A percentile compares a stretch with the other conserved stretches of the same genome.
These are phyloP conservation scores for Chloridella minuta DNA, from an alignment of 352 stramenopile species.

Conservation along the genomic window DNA sequence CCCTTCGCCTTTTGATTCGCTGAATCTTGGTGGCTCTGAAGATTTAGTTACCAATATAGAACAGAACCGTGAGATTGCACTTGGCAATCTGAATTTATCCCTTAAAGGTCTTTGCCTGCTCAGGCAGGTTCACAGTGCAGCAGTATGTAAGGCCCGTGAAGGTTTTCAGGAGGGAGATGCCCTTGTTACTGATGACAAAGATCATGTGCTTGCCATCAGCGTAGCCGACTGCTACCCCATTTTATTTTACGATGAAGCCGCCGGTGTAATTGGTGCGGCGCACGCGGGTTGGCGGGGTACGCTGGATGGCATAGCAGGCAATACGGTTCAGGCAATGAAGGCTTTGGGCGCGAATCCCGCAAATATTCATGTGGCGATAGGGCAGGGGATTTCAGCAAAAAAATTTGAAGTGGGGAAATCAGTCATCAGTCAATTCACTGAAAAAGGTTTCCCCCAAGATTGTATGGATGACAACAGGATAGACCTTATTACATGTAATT, in stretches of 20 bases:
- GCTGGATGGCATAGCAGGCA: background rate
- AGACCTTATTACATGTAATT: background rate
- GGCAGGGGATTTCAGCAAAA: background rate
- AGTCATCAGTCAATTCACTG: background rate
- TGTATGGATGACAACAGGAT: background rate
- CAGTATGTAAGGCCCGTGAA: background rate
- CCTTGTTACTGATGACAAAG: background rate
- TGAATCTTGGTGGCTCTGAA: background rate
- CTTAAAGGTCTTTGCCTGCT: background rate
- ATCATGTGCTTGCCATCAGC: background rate
- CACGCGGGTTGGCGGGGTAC: background rate
- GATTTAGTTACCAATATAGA: background rate
- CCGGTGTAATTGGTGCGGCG: background rate
- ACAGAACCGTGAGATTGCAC: background rate
- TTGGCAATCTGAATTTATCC: background rate
- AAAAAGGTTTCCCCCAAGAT: background rate
- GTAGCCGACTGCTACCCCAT: background rate
- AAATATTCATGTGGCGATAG: background rate
- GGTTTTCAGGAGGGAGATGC: background rate
- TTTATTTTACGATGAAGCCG: background rate
- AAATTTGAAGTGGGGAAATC: background rate
- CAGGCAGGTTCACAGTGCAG: background rate
- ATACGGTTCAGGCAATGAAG: background rate
- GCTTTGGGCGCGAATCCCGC: background rate
- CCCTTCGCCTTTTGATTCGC: background rate